Percentiles rank a stretch among this genome's conserved stretches.
phyloP scores from a whole-genome alignment of 2,329 filamentous ascomycete species.

The Alternaria alternata region DNA sequence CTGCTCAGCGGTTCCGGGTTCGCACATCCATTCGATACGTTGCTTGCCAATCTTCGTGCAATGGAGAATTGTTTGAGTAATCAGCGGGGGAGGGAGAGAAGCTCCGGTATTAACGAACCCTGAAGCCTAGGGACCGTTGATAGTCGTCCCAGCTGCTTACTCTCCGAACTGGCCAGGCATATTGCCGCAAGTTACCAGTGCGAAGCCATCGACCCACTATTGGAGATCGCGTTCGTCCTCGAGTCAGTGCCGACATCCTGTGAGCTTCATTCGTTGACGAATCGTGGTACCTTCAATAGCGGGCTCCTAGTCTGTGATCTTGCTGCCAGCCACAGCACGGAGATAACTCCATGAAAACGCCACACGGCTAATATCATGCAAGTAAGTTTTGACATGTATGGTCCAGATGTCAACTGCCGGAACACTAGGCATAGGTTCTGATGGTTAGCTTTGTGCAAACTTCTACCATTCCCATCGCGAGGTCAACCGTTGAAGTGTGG shows the following conservation, averaged over 20 bases:
- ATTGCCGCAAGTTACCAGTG: neutral
- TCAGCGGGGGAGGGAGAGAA: neutral
- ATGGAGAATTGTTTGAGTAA: neutral
- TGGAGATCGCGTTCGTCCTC: slow-evolving; percentile 12
- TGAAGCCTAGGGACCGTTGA: slow-evolving; percentile 4
- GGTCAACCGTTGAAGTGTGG: neutral
- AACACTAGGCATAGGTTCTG: neutral
- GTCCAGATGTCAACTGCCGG: neutral
- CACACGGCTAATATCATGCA: neutral
- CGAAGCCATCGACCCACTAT: slow-evolving; percentile 1
- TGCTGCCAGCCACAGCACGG: neutral
- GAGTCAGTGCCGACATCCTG: slow-evolving; percentile 12
- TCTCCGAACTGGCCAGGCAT: neutral
- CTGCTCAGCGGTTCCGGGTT: neutral
- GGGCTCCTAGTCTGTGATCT: neutral
- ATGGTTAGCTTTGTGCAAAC: neutral
- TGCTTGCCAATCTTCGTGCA: neutral
- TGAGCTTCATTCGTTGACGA: slow-evolving; percentile 14
- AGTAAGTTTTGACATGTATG: neutral
- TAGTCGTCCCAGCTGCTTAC: neutral
- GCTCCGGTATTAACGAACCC: neutral
- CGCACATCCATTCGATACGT: neutral
- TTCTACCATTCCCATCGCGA: neutral
- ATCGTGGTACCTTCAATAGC: neutral
- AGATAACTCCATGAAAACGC: neutral